Evolutionary conservation across 2,329 filamentous ascomycete species (phyloP).

Genomic region (Thelonectria discophora): DNA sequence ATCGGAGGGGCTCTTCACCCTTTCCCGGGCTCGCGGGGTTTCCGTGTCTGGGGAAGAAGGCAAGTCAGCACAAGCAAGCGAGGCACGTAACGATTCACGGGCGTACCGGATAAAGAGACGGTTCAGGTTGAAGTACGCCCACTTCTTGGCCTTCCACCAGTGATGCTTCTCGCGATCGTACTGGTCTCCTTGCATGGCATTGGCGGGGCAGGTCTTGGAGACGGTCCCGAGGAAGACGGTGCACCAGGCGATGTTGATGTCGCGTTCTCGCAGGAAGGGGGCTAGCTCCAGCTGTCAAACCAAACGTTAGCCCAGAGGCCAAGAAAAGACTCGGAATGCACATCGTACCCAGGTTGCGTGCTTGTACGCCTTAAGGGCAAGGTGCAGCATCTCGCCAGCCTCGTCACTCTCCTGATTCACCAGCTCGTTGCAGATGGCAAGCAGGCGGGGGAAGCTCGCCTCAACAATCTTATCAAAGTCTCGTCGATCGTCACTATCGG

Average conservation of each 20-base stretch:
- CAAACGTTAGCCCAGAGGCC: conserved; percentile 41
- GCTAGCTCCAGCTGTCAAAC: conserved; percentile 81
- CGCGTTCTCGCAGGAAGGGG: conserved; percentile 77
- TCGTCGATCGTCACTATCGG: conserved; percentile 76
- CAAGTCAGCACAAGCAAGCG: not conserved
- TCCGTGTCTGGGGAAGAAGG: conserved; percentile 74
- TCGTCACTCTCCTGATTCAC: conserved; percentile 92
- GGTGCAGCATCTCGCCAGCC: conserved; percentile 94
- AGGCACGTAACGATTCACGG: not conserved
- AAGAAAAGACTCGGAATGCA: conserved; percentile 15
- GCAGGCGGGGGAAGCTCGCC: conserved; percentile 85
- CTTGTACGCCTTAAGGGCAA: conserved; percentile 96
- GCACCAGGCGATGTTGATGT: conserved; percentile 93
- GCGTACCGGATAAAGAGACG: conserved; percentile 87
- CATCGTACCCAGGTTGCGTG: conserved; percentile 87
- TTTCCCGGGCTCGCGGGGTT: conserved; percentile 82
- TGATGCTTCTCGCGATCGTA: conserved; percentile 92
- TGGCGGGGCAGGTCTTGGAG: conserved; percentile 81
- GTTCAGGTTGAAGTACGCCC: conserved; percentile 98
- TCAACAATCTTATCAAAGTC: conserved; percentile 97
- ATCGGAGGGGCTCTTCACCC: conserved; percentile 77
- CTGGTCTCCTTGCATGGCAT: conserved; percentile 82
- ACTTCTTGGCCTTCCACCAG: conserved; percentile 99
- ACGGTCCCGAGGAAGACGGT: conserved; percentile 93
- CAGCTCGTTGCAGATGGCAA: conserved; percentile 87